Evolutionary conservation across 208 protist species (phyloP).

Genomic region (Lotmaria passim): DNA sequence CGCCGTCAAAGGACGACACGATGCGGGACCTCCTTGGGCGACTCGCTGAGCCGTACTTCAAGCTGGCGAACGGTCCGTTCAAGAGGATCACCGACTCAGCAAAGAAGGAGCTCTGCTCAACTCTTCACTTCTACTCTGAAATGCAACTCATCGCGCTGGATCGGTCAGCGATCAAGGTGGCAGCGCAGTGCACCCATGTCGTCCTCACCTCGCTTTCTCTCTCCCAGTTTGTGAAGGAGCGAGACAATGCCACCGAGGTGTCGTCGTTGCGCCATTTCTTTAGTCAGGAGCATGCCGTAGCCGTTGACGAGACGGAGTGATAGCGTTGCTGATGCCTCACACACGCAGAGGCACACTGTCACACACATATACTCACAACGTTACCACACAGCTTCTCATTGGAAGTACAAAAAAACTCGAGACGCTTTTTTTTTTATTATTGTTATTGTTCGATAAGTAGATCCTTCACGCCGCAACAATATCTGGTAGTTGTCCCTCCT

Average conservation of each 20-base stretch:
- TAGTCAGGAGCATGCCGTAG: not conserved
- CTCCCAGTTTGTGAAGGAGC: constrained; percentile 28
- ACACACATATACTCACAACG: no score
- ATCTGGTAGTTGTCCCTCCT: no score
- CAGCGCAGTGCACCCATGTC: constrained; percentile 29
- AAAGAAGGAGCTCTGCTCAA: constrained; percentile 13
- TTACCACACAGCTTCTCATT: no score
- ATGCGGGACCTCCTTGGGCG: constrained; percentile 39
- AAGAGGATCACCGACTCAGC: constrained; percentile 30
- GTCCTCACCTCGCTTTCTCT: constrained; percentile 39
- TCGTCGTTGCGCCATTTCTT: constrained; percentile 42
- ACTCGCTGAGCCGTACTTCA: constrained; percentile 42
- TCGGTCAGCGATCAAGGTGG: constrained; percentile 28
- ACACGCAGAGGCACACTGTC: no score
- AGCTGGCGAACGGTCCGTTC: constrained; percentile 43
- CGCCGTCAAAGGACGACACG: constrained; percentile 35
- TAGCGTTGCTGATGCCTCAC: no score
- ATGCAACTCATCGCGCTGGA: constrained; percentile 27
- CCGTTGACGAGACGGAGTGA: not conserved
- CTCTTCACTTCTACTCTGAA: constrained; percentile 44
- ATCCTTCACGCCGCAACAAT: no score
- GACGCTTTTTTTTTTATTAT: not conserved
- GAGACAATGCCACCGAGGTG: constrained; percentile 3
- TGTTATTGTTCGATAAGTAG: not conserved
- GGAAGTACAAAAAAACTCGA: not conserved